phyloP scores from a whole-genome alignment of 805 yeast species.

The Starmerella cellae region DNA sequence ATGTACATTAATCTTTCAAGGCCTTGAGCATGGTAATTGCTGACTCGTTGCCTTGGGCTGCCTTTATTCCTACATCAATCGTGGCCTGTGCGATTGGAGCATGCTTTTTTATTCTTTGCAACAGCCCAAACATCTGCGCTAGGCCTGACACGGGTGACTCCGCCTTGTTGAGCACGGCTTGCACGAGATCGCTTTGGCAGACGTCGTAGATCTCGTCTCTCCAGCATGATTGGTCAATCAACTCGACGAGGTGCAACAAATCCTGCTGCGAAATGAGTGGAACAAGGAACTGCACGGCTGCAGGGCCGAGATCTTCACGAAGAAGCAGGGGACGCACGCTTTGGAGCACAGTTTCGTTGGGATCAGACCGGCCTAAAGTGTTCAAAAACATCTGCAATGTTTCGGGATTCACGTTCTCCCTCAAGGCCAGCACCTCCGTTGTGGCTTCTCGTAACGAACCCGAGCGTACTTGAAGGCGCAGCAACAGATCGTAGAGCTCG shows the following conservation, averaged over 20 bases:
- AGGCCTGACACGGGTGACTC: background rate
- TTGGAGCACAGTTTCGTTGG: background rate
- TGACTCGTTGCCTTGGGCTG: background rate
- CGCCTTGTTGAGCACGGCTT: slow-evolving; percentile 10
- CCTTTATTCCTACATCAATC: slow-evolving; percentile 2
- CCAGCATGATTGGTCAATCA: slow-evolving; percentile 15
- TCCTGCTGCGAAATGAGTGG: slow-evolving; percentile 20
- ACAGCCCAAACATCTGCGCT: slow-evolving; percentile 7
- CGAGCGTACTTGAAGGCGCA: slow-evolving; percentile 21
- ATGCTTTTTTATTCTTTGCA: slow-evolving; percentile 4
- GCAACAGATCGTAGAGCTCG: slow-evolving; percentile 20
- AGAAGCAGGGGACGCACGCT: slow-evolving; percentile 6
- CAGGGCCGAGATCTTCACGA: slow-evolving; percentile 9
- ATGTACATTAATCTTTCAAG: background rate
- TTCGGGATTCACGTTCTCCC: slow-evolving; percentile 14
- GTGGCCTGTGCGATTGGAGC: slow-evolving; percentile 1
- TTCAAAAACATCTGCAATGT: slow-evolving; percentile 19
- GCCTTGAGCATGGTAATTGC: background rate
- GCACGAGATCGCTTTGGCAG: slow-evolving; percentile 22
- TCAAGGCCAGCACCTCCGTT: slow-evolving; percentile 2
- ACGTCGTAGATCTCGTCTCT: slow-evolving; percentile 16
- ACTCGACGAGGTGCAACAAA: slow-evolving; percentile 20
- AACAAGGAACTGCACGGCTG: slow-evolving; percentile 21
- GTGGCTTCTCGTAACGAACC: slow-evolving; percentile 22
- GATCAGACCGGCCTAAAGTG: slow-evolving; percentile 15